Conservation (phyloP, 257 asterid species). For the Lavandula angustifolia region DNA sequence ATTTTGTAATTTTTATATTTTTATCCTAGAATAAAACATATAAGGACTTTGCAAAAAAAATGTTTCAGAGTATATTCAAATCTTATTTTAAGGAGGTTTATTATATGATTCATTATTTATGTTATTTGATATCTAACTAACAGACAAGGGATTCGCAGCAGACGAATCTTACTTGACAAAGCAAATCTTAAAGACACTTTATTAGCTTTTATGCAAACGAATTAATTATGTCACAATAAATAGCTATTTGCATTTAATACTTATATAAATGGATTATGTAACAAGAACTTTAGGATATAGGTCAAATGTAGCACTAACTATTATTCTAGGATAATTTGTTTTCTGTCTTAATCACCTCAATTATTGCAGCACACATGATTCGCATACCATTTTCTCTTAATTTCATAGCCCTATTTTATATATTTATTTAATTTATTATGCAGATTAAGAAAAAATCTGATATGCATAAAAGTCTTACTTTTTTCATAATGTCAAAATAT, state of each 20-base stretch:
- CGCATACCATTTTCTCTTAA: too few relatives aligned
- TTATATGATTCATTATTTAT: too few relatives aligned
- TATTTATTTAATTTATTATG: too few relatives aligned
- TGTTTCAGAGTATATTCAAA: too few relatives aligned
- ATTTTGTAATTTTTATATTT: too few relatives aligned
- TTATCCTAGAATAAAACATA: too few relatives aligned
- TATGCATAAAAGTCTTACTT: too few relatives aligned
- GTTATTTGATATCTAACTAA: slow-evolving; percentile 36
- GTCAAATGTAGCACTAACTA: slow-evolving; percentile 27
- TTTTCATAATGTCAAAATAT: too few relatives aligned
- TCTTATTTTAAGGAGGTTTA: too few relatives aligned
- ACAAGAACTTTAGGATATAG: neutral
- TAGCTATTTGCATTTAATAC: slow-evolving; percentile 19
- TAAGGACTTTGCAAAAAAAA: too few relatives aligned
- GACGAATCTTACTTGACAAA: slow-evolving; percentile 46
- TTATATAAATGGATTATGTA: slow-evolving; percentile 8
- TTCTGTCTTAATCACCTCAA: slow-evolving; percentile 17
- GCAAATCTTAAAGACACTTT: slow-evolving; percentile 32
- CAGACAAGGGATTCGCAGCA: slow-evolving; percentile 25
- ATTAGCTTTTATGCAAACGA: neutral
- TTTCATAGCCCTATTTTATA: too few relatives aligned
- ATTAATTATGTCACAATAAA: slow-evolving; percentile 14
- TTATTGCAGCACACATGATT: neutral
- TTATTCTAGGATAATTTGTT: neutral
- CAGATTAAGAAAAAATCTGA: too few relatives aligned